These are phyloP conservation scores for Dendrocalamus latiflorus DNA, from an alignment of 202 grass and related monocot genomes.

Conservation along the genomic window DNA sequence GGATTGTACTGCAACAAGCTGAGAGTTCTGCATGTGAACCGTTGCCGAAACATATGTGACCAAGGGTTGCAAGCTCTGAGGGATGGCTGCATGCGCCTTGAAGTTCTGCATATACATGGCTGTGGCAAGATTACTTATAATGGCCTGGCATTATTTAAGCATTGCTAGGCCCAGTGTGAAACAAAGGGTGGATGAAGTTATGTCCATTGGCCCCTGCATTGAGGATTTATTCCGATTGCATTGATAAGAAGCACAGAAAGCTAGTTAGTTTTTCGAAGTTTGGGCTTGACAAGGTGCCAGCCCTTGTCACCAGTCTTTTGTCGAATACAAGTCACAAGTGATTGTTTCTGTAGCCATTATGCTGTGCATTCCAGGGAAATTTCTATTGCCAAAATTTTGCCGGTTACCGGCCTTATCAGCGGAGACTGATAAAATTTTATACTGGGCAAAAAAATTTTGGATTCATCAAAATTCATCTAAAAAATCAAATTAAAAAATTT, in stretches of 20 bases:
- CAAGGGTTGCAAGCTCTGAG: constrained; percentile 54
- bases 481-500: no score
- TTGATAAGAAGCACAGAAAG: constrained; percentile 20
- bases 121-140: constrained; percentile 48
- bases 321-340: no score
- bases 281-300: constrained; percentile 10
- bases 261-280: background rate
- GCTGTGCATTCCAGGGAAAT: constrained; percentile 9
- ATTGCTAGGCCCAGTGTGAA: constrained; percentile 59
- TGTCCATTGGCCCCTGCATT: constrained; percentile 56
- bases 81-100: constrained; percentile 49
- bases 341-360: constrained; percentile 16
- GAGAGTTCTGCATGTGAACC: constrained; percentile 75
- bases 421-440: no score
- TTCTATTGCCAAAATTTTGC: no score
- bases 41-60: constrained; percentile 66
- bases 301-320: background rate
- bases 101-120: constrained; percentile 64
- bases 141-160: constrained; percentile 60
- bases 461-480: no score
- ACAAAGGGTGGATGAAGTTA: constrained; percentile 53
- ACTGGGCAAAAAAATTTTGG: no score
- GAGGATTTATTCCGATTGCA: constrained; percentile 54
- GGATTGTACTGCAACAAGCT: no score
- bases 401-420: no score